Percentiles rank a stretch among this genome's conserved stretches.
Evolutionary conservation across 768 basidiomycete species (phyloP).

Genomic region (Fistulinella prunicolor): DNA sequence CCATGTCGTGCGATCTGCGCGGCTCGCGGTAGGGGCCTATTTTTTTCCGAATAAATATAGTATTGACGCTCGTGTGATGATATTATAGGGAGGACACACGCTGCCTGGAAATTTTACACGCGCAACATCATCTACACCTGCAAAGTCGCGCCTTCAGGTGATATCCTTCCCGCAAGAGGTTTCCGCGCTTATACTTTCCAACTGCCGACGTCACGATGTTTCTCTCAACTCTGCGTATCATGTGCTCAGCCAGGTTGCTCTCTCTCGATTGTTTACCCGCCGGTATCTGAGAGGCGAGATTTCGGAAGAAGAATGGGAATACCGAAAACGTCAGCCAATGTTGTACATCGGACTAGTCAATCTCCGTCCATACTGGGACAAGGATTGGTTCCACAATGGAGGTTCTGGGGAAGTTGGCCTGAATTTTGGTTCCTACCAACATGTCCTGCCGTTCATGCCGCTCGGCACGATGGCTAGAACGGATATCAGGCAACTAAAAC

Average conservation of each 20-base stretch:
- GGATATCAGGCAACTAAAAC: constrained; percentile 23
- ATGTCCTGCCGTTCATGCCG: constrained; percentile 48
- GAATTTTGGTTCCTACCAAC: constrained; percentile 43
- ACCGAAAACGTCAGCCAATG: constrained; percentile 49
- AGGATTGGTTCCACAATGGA: constrained; percentile 42
- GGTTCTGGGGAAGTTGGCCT: constrained; percentile 42
- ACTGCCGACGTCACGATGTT: constrained; percentile 40
- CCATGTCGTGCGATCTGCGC: background rate
- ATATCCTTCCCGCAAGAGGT: constrained; percentile 27
- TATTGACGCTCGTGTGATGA: no score
- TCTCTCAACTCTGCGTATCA: constrained; percentile 52
- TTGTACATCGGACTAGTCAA: constrained; percentile 47
- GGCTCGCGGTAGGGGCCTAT: background rate
- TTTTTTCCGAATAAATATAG: no score
- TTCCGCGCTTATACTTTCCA: constrained; percentile 32
- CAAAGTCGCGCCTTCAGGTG: constrained; percentile 31
- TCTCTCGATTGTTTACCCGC: constrained; percentile 47
- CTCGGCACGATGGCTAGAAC: constrained; percentile 5
- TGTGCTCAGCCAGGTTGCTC: constrained; percentile 47
- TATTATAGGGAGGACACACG: constrained; percentile 60
- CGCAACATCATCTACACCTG: constrained; percentile 37
- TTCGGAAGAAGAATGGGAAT: constrained; percentile 49
- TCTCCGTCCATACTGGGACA: constrained; percentile 46
- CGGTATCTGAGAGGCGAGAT: constrained; percentile 47
- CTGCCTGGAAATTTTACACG: constrained; percentile 41